These are phyloP conservation scores for Hymenoscyphus albidus DNA, from an alignment of 2,329 filamentous ascomycete genomes.

Conservation along the genomic window DNA sequence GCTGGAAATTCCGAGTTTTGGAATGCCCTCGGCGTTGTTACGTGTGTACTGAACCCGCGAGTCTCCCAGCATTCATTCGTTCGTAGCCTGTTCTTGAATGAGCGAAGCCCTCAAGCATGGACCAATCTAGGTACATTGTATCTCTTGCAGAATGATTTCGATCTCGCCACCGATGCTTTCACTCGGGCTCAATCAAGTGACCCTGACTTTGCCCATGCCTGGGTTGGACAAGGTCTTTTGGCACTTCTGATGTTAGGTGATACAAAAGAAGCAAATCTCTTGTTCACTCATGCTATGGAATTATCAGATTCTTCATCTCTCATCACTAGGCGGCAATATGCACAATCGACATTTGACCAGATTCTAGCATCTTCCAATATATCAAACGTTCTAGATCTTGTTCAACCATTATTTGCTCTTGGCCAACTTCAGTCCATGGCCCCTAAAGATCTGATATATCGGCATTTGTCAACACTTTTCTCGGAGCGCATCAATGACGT, in stretches of 20 bases:
- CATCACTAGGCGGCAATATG: constrained; percentile 73
- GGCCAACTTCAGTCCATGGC: constrained; percentile 72
- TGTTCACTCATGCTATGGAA: constrained; percentile 93
- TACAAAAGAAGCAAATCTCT: constrained; percentile 68
- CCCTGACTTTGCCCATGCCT: constrained; percentile 88
- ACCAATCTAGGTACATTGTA: constrained; percentile 87
- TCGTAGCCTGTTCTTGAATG: constrained; percentile 86
- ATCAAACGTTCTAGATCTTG: constrained; percentile 57
- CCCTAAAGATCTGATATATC: constrained; percentile 66
- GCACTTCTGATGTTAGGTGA: constrained; percentile 70
- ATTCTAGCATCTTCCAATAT: constrained; percentile 56
- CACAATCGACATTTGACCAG: constrained; percentile 77
- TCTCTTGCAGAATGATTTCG: constrained; percentile 74
- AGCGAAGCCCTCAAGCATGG: constrained; percentile 81
- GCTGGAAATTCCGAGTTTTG: constrained; percentile 94
- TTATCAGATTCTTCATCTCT: constrained; percentile 76
- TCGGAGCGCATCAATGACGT: constrained; percentile 75
- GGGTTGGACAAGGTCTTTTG: constrained; percentile 88
- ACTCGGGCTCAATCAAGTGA: constrained; percentile 89
- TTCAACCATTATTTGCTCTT: constrained; percentile 85
- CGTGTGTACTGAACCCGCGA: constrained; percentile 76
- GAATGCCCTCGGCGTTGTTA: constrained; percentile 92
- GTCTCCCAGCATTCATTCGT: constrained; percentile 93
- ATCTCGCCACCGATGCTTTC: constrained; percentile 87
- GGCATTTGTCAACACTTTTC: constrained; percentile 76